phyloP scores from a whole-genome alignment of 495 filamentous ascomycete genomes.

The Clohesyomyces aquaticus region DNA sequence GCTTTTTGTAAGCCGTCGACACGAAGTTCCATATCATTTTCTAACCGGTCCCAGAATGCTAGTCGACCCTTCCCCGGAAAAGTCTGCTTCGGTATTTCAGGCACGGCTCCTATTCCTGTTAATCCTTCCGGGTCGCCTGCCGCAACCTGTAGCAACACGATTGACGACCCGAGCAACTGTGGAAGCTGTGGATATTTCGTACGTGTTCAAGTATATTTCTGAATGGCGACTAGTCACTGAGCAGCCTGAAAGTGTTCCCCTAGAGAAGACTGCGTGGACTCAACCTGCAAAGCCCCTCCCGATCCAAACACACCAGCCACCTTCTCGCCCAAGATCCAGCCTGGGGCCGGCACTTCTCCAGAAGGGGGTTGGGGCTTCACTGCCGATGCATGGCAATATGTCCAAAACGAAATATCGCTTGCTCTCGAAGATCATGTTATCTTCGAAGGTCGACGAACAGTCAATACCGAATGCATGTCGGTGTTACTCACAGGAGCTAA shows the following conservation, averaged over 20 bases:
- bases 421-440: not conserved
- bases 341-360: not conserved
- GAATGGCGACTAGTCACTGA: not conserved
- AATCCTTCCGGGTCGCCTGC: not conserved
- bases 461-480: not conserved
- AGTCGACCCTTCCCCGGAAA: not conserved
- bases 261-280: not conserved
- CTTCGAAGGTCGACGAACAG: not conserved
- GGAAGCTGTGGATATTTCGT: not conserved
- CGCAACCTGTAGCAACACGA: not conserved
- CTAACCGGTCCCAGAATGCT: not conserved
- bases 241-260: not conserved
- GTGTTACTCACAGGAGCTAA: not conserved
- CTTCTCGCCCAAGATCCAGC: not conserved
- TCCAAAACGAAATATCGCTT: not conserved
- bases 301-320: not conserved
- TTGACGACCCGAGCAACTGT: not conserved
- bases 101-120: not conserved
- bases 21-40: not conserved
- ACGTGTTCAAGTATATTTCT: not conserved
- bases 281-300: not conserved
- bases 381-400: not conserved
- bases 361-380: not conserved
- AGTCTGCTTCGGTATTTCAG: not conserved
- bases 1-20: not conserved